Conservation (phyloP, 2,329 filamentous ascomycete species). For the Scortechinia acanthostroma region DNA sequence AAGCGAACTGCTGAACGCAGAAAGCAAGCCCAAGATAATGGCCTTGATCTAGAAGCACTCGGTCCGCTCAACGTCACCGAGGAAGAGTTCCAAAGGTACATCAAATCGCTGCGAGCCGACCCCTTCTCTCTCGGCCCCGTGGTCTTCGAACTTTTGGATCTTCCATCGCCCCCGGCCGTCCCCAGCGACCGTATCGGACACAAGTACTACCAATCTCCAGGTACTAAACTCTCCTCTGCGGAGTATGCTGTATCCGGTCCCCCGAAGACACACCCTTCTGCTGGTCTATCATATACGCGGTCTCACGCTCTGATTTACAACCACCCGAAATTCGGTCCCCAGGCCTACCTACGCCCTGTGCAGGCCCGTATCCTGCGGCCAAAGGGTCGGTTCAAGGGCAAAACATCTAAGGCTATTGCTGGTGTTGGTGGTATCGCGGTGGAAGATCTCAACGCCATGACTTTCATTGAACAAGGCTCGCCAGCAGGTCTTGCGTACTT, state of each 20-base stretch:
- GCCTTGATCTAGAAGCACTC: conserved; percentile 18
- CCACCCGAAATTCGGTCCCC: conserved; percentile 53
- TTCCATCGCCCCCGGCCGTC: conserved; percentile 33
- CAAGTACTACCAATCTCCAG: conserved; percentile 4
- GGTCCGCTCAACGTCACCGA: conserved; percentile 21
- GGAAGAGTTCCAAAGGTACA: conserved; percentile 32
- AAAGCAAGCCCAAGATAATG: conserved; percentile 27
- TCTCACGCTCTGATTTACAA: conserved; percentile 45
- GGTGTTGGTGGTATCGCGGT: conserved; percentile 30
- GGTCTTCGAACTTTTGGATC: conserved; percentile 45
- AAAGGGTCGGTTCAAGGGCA: conserved; percentile 22
- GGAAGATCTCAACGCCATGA: conserved; percentile 23
- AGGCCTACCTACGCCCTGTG: conserved; percentile 38
- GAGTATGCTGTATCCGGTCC: conserved; percentile 37
- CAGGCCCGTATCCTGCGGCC: conserved; percentile 47
- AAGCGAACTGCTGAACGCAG: conserved; percentile 21
- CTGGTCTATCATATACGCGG: conserved; percentile 53
- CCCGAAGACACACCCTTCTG: conserved; percentile 57
- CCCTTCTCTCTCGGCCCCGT: conserved; percentile 37
- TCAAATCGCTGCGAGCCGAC: conserved; percentile 30
- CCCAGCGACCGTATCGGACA: conserved; percentile 20
- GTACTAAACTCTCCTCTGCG: conserved; percentile 20
- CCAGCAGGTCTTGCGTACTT: conserved; percentile 29
- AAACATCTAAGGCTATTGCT: conserved; percentile 13
- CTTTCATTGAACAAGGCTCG: conserved; percentile 18